Conservation (phyloP, 23 red algal species). For the Cyanidioschyzon merolae region DNA sequence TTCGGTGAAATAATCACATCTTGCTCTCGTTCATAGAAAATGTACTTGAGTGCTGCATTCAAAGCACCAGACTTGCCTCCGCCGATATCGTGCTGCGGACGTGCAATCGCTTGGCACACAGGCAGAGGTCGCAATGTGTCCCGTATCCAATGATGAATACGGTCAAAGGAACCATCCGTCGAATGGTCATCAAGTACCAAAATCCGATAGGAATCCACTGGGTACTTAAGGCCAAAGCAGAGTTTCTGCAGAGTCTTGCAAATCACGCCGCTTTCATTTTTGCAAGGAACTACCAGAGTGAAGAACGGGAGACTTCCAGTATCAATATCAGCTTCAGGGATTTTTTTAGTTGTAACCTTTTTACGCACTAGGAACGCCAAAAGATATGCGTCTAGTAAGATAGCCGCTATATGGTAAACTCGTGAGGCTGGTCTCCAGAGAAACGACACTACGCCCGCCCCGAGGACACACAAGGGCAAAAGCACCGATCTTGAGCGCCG, state of each 20-base stretch:
- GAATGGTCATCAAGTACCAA: not conserved
- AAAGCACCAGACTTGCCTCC: constrained; percentile 7
- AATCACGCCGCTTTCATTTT: not conserved
- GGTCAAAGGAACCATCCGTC: not conserved
- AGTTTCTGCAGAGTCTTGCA: not conserved
- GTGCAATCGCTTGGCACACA: not conserved
- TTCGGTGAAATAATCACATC: not conserved
- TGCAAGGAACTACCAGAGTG: not conserved
- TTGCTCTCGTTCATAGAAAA: not conserved
- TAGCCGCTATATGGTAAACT: not conserved
- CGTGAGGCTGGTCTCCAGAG: not conserved
- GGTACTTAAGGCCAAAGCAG: not conserved
- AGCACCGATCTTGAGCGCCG: not conserved
- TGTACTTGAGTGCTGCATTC: not conserved
- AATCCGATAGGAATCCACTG: not conserved
- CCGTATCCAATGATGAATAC: not conserved
- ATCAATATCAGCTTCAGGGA: not conserved
- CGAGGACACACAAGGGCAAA: not conserved
- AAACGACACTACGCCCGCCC: not conserved
- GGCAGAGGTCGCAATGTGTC: not conserved
- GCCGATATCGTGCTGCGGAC: not conserved
- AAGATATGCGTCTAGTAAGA: not conserved
- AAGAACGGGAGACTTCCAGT: not conserved
- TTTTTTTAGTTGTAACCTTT: not conserved
- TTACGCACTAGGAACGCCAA: not conserved